phyloP scores from a whole-genome alignment of 345 rosid species.

The Hypericum perforatum region DNA sequence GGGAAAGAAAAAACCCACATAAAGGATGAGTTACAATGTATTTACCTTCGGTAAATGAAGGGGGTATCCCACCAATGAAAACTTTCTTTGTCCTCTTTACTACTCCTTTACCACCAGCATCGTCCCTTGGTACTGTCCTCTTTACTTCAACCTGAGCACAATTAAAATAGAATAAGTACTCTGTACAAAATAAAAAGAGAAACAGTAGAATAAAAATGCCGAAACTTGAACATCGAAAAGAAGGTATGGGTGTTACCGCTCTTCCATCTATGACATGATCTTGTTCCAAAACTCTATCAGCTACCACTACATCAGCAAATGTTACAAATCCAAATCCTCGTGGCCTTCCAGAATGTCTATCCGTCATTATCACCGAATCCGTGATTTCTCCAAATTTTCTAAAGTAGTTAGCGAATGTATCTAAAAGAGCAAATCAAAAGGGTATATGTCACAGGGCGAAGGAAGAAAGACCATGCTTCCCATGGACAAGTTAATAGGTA shows the following conservation, averaged over 20 bases:
- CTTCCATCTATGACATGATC: conserved; percentile 51
- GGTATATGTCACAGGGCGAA: neutral
- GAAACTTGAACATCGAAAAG: neutral
- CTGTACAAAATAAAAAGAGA: neutral
- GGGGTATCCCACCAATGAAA: conserved; percentile 24
- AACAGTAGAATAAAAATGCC: neutral
- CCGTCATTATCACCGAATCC: conserved; percentile 47
- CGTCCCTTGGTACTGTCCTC: conserved; percentile 26
- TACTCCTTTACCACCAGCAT: conserved; percentile 13
- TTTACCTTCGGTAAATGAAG: conserved; percentile 20
- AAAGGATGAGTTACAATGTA: neutral
- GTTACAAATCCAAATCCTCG: conserved; percentile 65
- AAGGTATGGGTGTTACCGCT: conserved; percentile 19
- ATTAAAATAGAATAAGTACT: conserved; percentile 1
- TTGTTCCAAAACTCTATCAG: conserved; percentile 42
- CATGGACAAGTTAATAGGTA: conserved; percentile 5
- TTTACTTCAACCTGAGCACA: conserved; percentile 23
- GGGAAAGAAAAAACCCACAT: neutral
- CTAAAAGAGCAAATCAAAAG: conserved; percentile 17
- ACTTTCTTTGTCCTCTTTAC: conserved; percentile 18
- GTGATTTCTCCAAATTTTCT: conserved; percentile 49
- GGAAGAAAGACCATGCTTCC: too few species aligned
- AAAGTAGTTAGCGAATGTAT: conserved; percentile 34
- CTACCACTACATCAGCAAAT: conserved; percentile 36
- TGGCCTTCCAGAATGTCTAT: conserved; percentile 49